These are phyloP conservation scores for Adenanthera pavonina DNA, from an alignment of 306 rosid species.

Conservation along the genomic window DNA sequence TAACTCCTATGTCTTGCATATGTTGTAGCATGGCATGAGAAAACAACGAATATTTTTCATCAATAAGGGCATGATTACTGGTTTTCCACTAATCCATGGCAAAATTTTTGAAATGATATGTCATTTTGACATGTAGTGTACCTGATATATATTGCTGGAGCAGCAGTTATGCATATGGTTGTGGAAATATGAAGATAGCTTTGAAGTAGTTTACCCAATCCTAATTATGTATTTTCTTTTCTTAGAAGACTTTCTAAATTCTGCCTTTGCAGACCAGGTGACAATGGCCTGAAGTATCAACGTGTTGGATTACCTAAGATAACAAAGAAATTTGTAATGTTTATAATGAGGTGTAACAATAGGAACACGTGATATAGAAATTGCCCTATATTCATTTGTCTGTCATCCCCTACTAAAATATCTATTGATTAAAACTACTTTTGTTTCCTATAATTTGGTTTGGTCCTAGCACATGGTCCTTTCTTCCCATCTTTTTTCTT, in stretches of 20 bases:
- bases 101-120: not conserved
- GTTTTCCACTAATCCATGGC: constrained; percentile 31
- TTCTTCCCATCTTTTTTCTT: not conserved
- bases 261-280: constrained; percentile 23
- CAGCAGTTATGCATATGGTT: not conserved
- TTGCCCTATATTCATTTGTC: not conserved
- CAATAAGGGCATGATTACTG: constrained; percentile 21
- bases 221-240: not conserved
- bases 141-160: constrained; percentile 14
- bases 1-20: not conserved
- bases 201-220: not conserved
- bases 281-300: constrained; percentile 6
- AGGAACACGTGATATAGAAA: not conserved
- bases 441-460: constrained; percentile 16
- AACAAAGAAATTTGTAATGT: constrained; percentile 7
- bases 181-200: not conserved
- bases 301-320: not conserved
- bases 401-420: not conserved
- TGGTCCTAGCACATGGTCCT: not conserved
- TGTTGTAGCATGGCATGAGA: constrained; percentile 25
- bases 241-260: not conserved
- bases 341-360: constrained; percentile 15
- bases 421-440: constrained; percentile 3
- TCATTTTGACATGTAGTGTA: constrained; percentile 7
- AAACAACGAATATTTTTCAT: constrained; percentile 14